Percentiles rank a stretch among this genome's conserved stretches.
These are phyloP conservation scores for Solanum arcanum DNA, from an alignment of 257 asterid species.

Conservation along the genomic window DNA sequence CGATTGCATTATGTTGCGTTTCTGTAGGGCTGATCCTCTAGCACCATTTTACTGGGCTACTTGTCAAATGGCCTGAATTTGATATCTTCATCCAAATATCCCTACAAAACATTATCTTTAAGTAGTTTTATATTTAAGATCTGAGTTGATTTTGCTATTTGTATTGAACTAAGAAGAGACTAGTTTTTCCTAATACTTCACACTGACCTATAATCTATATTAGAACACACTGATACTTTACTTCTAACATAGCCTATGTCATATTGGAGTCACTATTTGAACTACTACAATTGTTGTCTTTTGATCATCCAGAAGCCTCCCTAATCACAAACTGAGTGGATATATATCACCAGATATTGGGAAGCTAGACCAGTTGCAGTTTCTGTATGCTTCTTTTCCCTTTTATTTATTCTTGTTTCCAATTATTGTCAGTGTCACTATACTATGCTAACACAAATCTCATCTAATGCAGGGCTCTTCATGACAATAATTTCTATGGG, in stretches of 20 bases:
- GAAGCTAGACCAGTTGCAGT: slow-evolving; percentile 70
- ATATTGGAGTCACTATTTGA: background rate
- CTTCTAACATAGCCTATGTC: background rate
- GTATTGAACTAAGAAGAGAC: background rate
- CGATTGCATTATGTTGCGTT: background rate
- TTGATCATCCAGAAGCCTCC: slow-evolving; percentile 63
- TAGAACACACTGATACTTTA: background rate
- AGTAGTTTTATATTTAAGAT: background rate
- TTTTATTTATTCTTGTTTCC: slow-evolving; percentile 3
- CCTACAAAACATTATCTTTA: background rate
- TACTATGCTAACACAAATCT: slow-evolving; percentile 17
- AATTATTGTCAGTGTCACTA: background rate
- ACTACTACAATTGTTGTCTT: background rate
- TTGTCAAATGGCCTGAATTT: background rate
- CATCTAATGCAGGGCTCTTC: slow-evolving; percentile 57
- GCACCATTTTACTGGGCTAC: background rate
- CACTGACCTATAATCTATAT: background rate
- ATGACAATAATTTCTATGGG: slow-evolving; percentile 82
- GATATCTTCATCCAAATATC: background rate
- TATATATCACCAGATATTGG: slow-evolving; percentile 77
- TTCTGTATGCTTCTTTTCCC: slow-evolving; percentile 51
- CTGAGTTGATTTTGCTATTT: background rate
- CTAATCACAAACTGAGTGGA: slow-evolving; percentile 87
- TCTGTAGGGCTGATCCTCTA: background rate
- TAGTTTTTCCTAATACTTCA: background rate